A percentile compares a stretch with the other conserved stretches of the same genome.
phyloP scores from a whole-genome alignment of 768 basidiomycete genomes.

The Suillus variegatus region DNA sequence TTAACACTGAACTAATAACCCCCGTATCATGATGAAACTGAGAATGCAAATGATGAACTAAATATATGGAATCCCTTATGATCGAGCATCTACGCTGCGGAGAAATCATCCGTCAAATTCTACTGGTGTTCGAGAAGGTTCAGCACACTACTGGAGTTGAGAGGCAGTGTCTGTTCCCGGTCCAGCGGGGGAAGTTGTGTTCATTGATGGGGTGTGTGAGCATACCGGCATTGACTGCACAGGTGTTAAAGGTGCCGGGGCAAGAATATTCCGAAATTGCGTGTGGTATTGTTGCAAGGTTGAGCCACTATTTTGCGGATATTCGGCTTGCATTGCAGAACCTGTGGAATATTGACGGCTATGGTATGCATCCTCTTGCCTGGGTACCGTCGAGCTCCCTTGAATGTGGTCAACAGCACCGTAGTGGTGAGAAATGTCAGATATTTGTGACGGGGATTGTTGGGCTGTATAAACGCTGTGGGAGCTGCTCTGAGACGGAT shows the following conservation, averaged over 20 bases:
- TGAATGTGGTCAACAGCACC: conserved; percentile 20
- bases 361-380: conserved; percentile 22
- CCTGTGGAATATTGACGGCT: conserved; percentile 27
- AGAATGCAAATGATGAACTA: neutral
- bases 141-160: conserved; percentile 27
- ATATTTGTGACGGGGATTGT: conserved; percentile 33
- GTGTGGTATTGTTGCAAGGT: conserved; percentile 23
- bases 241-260: conserved; percentile 15
- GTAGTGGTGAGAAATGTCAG: conserved; percentile 32
- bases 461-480: conserved; percentile 34
- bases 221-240: conserved; percentile 28
- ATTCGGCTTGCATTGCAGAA: conserved; percentile 29
- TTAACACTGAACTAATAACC: neutral
- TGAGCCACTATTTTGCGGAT: conserved; percentile 21
- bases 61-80: neutral
- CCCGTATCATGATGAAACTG: neutral
- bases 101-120: neutral
- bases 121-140: neutral
- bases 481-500: conserved; percentile 41
- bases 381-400: conserved; percentile 24
- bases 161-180: conserved; percentile 22
- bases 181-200: conserved; percentile 29
- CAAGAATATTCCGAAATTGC: conserved; percentile 24
- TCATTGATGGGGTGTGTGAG: conserved; percentile 24
- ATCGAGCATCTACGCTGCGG: neutral